A percentile compares a stretch with the other conserved stretches of the same genome.
Conservation (phyloP, 345 rosid genomes). For the Mangifera indica region DNA sequence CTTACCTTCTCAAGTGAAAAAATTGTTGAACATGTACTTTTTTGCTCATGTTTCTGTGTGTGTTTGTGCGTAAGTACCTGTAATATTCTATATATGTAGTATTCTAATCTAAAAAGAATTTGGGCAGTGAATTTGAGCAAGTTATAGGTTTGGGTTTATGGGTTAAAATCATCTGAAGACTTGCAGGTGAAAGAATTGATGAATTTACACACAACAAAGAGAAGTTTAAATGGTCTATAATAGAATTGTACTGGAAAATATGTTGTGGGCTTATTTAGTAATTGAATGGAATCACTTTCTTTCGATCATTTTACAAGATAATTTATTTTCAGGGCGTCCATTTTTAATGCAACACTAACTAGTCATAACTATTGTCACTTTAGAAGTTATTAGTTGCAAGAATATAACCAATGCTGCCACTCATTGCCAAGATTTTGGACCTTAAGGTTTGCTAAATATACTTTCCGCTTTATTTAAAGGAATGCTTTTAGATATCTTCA, state of each 20-base stretch:
- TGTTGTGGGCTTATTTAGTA: not conserved
- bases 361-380: not conserved
- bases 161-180: not conserved
- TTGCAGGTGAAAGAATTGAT: not conserved
- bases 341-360: not conserved
- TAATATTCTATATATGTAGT: not conserved
- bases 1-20: not conserved
- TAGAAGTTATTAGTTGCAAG: not conserved
- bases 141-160: not conserved
- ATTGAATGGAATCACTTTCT: not conserved
- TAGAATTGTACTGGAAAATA: not conserved
- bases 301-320: not conserved
- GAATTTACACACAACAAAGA: not conserved
- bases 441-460: not conserved
- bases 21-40: too few relatives aligned
- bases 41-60: not conserved
- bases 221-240: not conserved
- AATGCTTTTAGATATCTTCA: not conserved
- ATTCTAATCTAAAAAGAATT: not conserved
- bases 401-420: not conserved
- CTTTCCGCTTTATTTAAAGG: not conserved
- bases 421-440: not conserved
- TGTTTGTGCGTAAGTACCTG: not conserved
- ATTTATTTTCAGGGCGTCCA: not conserved
- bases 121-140: not conserved